Conservation (phyloP, 1,284 basidiomycete genomes). For the Marasmius tenuissimus region DNA sequence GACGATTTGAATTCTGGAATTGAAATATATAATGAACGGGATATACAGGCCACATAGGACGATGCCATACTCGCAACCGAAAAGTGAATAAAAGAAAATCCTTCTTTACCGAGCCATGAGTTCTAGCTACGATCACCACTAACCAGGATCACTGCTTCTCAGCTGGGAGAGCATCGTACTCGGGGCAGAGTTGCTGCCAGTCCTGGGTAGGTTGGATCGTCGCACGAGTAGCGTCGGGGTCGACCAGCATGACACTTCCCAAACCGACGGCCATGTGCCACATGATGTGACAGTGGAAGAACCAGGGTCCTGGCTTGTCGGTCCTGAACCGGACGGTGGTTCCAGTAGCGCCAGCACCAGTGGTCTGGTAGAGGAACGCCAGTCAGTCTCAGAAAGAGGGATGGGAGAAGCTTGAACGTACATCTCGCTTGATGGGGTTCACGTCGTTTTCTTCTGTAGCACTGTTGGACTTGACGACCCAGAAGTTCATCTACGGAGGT, state of each 20-base stretch:
- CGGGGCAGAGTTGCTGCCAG: conserved; percentile 27
- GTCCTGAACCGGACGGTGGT: conserved; percentile 9
- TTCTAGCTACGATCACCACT: not conserved
- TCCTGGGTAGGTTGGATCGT: conserved; percentile 17
- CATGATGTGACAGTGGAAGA: conserved; percentile 30
- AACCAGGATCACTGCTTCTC: conserved; percentile 4
- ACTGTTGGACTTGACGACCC: conserved; percentile 25
- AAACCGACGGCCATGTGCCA: conserved; percentile 29
- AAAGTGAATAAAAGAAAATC: not conserved
- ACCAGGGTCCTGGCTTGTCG: conserved; percentile 15
- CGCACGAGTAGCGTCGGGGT: conserved; percentile 14
- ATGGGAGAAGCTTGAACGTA: conserved; percentile 4
- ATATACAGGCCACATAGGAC: too few relatives aligned
- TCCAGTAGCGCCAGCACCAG: conserved; percentile 17
- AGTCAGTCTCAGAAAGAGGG: not conserved
- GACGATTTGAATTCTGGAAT: too few relatives aligned
- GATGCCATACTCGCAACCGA: too few relatives aligned
- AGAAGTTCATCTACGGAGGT: conserved; percentile 23
- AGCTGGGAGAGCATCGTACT: conserved; percentile 16
- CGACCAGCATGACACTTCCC: conserved; percentile 23
- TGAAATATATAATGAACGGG: too few relatives aligned
- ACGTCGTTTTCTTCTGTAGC: conserved; percentile 18
- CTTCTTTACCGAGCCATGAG: not conserved
- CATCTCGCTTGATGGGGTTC: conserved; percentile 25
- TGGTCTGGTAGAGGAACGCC: conserved; percentile 13